Evolutionary conservation across 2,329 filamentous ascomycete genomes (phyloP).

Genomic region (Hawksworthiomyces lignivorus): DNA sequence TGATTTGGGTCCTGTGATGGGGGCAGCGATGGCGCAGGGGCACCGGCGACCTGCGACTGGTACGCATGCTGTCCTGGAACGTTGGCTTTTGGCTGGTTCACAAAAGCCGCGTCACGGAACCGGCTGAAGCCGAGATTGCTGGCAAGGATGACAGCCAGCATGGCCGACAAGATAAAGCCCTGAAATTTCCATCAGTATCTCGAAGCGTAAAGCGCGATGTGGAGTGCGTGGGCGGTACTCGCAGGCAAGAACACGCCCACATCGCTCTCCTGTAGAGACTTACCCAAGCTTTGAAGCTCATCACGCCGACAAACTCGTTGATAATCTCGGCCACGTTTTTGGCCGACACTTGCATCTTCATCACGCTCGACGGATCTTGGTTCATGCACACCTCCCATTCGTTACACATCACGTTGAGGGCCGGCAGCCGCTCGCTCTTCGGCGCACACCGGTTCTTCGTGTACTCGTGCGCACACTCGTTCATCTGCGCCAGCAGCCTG

Average conservation of each 20-base stretch:
- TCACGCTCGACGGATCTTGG: slow-evolving; percentile 69
- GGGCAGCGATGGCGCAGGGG: slow-evolving; percentile 18
- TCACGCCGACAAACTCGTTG: slow-evolving; percentile 85
- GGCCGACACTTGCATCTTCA: slow-evolving; percentile 71
- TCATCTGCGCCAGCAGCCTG: slow-evolving; percentile 64
- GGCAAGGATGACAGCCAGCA: slow-evolving; percentile 40
- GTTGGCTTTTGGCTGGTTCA: slow-evolving; percentile 8
- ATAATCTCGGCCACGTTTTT: slow-evolving; percentile 88
- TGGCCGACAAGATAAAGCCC: slow-evolving; percentile 44
- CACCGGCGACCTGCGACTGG: slow-evolving; percentile 19
- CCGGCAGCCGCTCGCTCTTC: slow-evolving; percentile 57
- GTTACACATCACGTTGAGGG: slow-evolving; percentile 63
- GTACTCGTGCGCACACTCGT: slow-evolving; percentile 66
- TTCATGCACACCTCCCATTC: slow-evolving; percentile 86
- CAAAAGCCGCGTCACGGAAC: slow-evolving; percentile 23
- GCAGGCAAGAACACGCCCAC: no score
- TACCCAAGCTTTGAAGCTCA: slow-evolving; percentile 71
- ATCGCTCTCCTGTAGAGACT: no score
- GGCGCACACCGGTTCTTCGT: slow-evolving; percentile 66
- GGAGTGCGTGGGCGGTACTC: no score
- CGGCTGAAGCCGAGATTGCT: slow-evolving; percentile 42
- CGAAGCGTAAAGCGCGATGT: no score
- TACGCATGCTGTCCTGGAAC: slow-evolving; percentile 15
- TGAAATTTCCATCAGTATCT: no score
- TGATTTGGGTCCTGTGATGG: slow-evolving; percentile 26